phyloP scores from a whole-genome alignment of 495 filamentous ascomycete genomes.

The Hamigera avellanea region DNA sequence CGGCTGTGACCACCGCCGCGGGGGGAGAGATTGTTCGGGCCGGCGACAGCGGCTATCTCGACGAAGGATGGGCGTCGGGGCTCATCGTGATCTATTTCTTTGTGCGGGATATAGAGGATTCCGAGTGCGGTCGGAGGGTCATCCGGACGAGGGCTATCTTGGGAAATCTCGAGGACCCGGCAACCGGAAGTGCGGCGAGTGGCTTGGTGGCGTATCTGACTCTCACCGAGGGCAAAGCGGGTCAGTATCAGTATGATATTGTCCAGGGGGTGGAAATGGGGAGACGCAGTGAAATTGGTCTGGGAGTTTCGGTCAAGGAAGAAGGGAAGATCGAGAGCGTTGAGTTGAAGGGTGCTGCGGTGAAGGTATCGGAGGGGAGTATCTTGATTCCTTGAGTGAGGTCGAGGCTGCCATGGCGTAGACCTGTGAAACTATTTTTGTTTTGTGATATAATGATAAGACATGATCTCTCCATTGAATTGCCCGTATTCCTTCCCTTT shows the following conservation, averaged over 20 bases:
- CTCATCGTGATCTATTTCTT: slow-evolving; percentile 49
- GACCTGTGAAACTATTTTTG: too few relatives aligned
- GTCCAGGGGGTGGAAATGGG: slow-evolving; percentile 77
- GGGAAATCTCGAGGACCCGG: slow-evolving; percentile 50
- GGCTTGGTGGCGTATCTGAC: slow-evolving; percentile 48
- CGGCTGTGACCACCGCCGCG: slow-evolving; percentile 14
- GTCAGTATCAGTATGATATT: slow-evolving; percentile 35
- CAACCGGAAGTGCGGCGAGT: slow-evolving; percentile 55
- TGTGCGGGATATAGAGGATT: slow-evolving; percentile 27
- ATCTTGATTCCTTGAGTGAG: slow-evolving; percentile 15
- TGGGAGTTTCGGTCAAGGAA: slow-evolving; percentile 25
- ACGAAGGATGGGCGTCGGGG: slow-evolving; percentile 45
- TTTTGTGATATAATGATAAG: too few relatives aligned
- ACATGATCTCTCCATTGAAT: too few relatives aligned
- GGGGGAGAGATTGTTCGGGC: slow-evolving; percentile 12
- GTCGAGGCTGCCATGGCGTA: too few relatives aligned
- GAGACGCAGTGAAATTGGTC: slow-evolving; percentile 46
- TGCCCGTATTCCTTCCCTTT: too few relatives aligned
- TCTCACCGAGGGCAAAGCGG: slow-evolving; percentile 21
- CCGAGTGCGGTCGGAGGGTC: slow-evolving; percentile 15
- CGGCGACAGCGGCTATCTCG: slow-evolving; percentile 23
- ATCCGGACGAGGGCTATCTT: slow-evolving; percentile 41
- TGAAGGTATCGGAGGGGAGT: slow-evolving; percentile 46
- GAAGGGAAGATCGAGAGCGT: slow-evolving; percentile 33
- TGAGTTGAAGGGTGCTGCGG: slow-evolving; percentile 42